Evolutionary conservation across 2,329 filamentous ascomycete genomes (phyloP).

Genomic region (Fusarium bactridioides): DNA sequence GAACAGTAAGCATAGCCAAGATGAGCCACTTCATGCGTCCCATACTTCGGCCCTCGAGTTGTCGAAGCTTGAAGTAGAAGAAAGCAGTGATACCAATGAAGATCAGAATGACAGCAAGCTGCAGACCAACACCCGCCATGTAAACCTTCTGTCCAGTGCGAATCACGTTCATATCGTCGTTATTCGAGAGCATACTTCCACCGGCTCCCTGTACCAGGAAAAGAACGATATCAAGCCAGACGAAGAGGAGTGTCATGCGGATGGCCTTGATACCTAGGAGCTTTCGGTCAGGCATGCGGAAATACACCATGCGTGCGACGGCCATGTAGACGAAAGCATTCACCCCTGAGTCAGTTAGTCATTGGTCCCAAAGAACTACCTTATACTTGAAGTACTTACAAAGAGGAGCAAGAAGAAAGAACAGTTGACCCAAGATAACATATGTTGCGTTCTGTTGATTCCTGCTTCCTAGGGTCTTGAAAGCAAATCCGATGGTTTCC

Average conservation of each 20-base stretch:
- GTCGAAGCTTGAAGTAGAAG: constrained; percentile 46
- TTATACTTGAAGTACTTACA: constrained; percentile 40
- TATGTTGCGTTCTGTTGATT: constrained; percentile 50
- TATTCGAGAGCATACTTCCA: constrained; percentile 48
- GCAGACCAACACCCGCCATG: constrained; percentile 48
- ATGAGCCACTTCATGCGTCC: constrained; percentile 46
- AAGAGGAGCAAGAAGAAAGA: constrained; percentile 53
- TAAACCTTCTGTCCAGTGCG: constrained; percentile 50
- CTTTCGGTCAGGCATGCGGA: constrained; percentile 48
- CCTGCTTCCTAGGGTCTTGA: constrained; percentile 47
- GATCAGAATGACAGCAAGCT: constrained; percentile 49
- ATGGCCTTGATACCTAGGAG: constrained; percentile 47
- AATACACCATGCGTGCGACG: constrained; percentile 51
- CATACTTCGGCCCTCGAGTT: constrained; percentile 36
- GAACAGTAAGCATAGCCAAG: constrained; percentile 45
- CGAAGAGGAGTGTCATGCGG: constrained; percentile 55
- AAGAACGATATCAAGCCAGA: constrained; percentile 56
- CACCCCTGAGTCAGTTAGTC: constrained; percentile 45
- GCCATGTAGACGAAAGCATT: constrained; percentile 57
- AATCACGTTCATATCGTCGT: constrained; percentile 36
- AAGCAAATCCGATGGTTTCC: constrained; percentile 50
- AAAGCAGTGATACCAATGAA: constrained; percentile 47
- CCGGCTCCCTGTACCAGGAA: constrained; percentile 56
- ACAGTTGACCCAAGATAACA: constrained; percentile 44
- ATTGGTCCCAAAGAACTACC: not conserved